Evolutionary conservation across 2,329 filamentous ascomycete genomes (phyloP).

Genomic region (Parastagonospora avenae): DNA sequence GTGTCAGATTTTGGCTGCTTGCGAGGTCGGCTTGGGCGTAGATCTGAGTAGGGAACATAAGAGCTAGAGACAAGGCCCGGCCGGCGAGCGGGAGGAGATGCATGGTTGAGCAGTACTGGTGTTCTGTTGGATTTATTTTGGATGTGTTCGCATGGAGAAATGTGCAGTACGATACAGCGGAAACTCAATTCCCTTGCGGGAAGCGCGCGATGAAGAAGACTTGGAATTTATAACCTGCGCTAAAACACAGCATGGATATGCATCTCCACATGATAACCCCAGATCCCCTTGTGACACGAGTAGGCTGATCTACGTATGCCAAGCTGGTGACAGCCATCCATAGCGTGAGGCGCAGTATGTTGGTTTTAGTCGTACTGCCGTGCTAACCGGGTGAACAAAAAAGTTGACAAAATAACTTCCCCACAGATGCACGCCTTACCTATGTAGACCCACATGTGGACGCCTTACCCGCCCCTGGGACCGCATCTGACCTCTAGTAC

Average conservation of each 20-base stretch:
- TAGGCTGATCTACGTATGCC: not conserved
- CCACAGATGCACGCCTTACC: too few relatives aligned
- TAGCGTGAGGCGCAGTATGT: not conserved
- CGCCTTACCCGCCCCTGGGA: too few relatives aligned
- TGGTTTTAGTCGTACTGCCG: not conserved
- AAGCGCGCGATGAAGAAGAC: not conserved
- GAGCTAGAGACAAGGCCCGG: not conserved
- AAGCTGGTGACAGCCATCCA: not conserved
- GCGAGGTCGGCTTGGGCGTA: not conserved
- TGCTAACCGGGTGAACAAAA: not conserved
- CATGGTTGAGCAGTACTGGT: not conserved
- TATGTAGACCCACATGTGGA: not conserved
- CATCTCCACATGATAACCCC: not conserved
- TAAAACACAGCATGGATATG: not conserved
- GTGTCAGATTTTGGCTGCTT: slow-evolving; percentile 2
- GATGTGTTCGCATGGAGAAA: too few relatives aligned
- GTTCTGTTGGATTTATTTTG: not conserved
- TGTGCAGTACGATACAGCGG: not conserved
- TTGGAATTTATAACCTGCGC: not conserved
- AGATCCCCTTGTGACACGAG: not conserved
- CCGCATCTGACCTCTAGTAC: too few relatives aligned
- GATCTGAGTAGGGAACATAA: not conserved
- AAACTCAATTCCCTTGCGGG: not conserved
- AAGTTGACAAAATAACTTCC: not conserved
- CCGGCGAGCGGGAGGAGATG: not conserved